Evolutionary conservation across 2,329 filamentous ascomycete species (phyloP).

Genomic region (Fusarium dlaminii): DNA sequence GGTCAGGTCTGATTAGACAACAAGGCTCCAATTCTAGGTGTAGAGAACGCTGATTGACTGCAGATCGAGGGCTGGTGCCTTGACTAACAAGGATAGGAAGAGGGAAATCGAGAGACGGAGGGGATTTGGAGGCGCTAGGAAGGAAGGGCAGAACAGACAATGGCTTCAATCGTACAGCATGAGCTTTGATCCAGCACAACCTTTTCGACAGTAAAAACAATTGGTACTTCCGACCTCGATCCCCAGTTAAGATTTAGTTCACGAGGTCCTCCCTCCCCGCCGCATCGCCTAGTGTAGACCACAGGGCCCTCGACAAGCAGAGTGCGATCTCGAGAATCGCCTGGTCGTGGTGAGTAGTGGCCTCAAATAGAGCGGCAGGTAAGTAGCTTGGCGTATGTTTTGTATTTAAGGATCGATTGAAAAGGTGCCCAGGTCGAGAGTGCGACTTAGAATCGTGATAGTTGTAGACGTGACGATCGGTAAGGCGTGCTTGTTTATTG

Average conservation of each 20-base stretch:
- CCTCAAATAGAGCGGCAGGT: not conserved
- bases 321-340: slow-evolving; percentile 31
- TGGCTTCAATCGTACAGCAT: slow-evolving; percentile 20
- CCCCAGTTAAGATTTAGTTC: slow-evolving; percentile 46
- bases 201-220: slow-evolving; percentile 7
- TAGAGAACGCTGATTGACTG: not conserved
- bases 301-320: slow-evolving; percentile 32
- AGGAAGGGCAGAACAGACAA: slow-evolving; percentile 16
- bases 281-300: slow-evolving; percentile 55
- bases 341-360: not conserved
- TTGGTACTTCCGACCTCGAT: slow-evolving; percentile 46
- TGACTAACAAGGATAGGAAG: not conserved
- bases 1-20: not conserved
- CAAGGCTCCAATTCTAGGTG: not conserved
- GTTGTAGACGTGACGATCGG: not conserved
- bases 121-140: slow-evolving; percentile 8
- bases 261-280: slow-evolving; percentile 54
- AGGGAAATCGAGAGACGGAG: not conserved
- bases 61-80: not conserved
- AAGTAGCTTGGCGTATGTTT: not conserved
- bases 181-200: slow-evolving; percentile 5
- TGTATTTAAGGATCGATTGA: not conserved
- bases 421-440: not conserved
- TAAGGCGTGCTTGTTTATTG: not conserved
- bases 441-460: slow-evolving; percentile 1